Conservation (phyloP, 1,284 basidiomycete species). For the Trametes pubescens region DNA sequence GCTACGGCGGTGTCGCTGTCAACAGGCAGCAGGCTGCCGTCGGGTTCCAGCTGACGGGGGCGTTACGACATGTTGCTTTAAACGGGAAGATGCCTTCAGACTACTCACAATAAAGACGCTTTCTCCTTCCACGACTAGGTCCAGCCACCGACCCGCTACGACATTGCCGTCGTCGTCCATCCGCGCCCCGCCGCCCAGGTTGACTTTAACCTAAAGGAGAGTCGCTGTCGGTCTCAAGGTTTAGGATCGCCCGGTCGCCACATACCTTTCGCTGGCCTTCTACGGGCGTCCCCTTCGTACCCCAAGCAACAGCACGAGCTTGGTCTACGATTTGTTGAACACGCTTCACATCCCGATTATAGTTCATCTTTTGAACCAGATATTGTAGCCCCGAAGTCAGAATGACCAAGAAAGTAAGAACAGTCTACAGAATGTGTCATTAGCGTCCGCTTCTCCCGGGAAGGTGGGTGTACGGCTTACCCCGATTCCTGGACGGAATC, state of each 20-base stretch:
- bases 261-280: constrained; percentile 71
- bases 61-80: constrained; percentile 27
- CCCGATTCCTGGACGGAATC: constrained; percentile 89
- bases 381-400: constrained; percentile 84
- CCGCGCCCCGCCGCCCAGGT: constrained; percentile 62
- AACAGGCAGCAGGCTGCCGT: constrained; percentile 62
- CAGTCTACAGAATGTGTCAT: constrained; percentile 55
- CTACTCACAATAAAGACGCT: constrained; percentile 75
- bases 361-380: constrained; percentile 79
- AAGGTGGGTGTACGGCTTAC: constrained; percentile 50
- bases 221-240: constrained; percentile 2
- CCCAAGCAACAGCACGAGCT: constrained; percentile 80
- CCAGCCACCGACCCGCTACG: constrained; percentile 61
- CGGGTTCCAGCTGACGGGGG: constrained; percentile 44
- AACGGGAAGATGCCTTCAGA: constrained; percentile 3
- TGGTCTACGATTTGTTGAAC: constrained; percentile 72
- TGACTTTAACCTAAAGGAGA: constrained; percentile 67
- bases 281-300: constrained; percentile 68
- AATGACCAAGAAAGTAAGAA: constrained; percentile 76
- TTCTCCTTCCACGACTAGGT: constrained; percentile 80
- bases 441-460: constrained; percentile 17
- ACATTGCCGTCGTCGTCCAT: constrained; percentile 64
- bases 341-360: constrained; percentile 73
- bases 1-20: constrained; percentile 55
- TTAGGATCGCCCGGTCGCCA: constrained; percentile 1